Base-by-base conservation (phyloP, 139 green algal genomes). In the Chlorella ohadii region DNA sequence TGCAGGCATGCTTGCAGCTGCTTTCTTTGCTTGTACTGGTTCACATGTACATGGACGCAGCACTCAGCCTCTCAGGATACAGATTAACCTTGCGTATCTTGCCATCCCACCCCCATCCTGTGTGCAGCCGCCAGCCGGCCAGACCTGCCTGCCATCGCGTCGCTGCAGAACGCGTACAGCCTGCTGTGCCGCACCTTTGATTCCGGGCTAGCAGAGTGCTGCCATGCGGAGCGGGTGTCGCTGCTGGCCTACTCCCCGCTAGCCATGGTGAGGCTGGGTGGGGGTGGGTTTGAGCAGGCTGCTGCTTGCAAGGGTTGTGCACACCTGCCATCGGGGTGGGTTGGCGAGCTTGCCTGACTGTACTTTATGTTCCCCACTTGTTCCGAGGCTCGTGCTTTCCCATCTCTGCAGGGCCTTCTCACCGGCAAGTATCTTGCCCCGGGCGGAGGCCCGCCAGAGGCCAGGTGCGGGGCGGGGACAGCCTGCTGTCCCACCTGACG, bases 171-270 rank as follows among this genome's bases (percentile, higher is more conserved):
- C 55, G 83, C 90, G 0, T 94, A 93, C 77, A 88, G 81, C 82
- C 79, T 98, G 64, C 85, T 91, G 17, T 97, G 94, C 86, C 94
- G 96, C 28, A 96, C 92, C 0, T 96, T 96, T 88, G 94, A 97
- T 70, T 72, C 56, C 28, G 89, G 90, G 20, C 84, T 98, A 72
- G 92, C 91, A 27, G 95, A 97, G 82, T 91, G 87, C 44, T 98
- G 95, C 83, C 88, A 93, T 75, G 19, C 78, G 33, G 94, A 97
- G 84, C 82, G 81, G 1, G 89, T 98, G 33, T 64, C 68, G 4
- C 81, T 98, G 59, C 80, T 98, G 80, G 94, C 95, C 15, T 98
- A 98, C 91, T 94, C 88, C 84, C 96, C 96, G 0, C 85, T 98
- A 44, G 96, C 96, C n/a, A 97, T 97, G 94, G 76, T 59, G 51